Conservation (phyloP, 768 basidiomycete genomes). For the Gloeostereum incarnatum region DNA sequence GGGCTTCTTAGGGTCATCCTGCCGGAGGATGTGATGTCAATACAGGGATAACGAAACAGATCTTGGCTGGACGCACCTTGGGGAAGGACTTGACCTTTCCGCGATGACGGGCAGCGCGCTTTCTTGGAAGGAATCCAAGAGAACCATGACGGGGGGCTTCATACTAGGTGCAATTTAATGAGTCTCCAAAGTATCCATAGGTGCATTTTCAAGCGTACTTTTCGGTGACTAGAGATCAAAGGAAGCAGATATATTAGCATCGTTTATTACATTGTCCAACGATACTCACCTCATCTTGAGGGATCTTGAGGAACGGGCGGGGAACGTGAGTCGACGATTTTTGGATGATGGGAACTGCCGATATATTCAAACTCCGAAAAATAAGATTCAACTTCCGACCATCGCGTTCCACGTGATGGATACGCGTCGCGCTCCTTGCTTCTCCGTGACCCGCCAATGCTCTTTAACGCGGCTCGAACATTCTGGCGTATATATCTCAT, state of each 20-base stretch:
- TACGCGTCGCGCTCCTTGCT: too few relatives aligned
- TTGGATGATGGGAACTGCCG: too few relatives aligned
- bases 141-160: conserved; percentile 99
- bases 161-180: conserved; percentile 43
- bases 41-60: too few relatives aligned
- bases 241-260: conserved; percentile 7
- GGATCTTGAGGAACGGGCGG: conserved; percentile 1
- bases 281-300: conserved; percentile 56
- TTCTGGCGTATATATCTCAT: too few relatives aligned
- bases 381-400: too few relatives aligned
- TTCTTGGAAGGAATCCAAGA: conserved; percentile 93
- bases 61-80: conserved; percentile 49
- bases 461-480: too few relatives aligned
- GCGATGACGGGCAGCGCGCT: conserved; percentile 93
- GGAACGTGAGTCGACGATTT: too few relatives aligned
- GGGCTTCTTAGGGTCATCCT: conserved; percentile 99
- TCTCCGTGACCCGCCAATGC: too few relatives aligned
- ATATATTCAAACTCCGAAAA: too few relatives aligned
- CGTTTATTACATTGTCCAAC: conserved; percentile 3
- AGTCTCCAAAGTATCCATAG: conserved; percentile 8
- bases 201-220: conserved; percentile 39
- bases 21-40: too few relatives aligned
- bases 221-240: conserved; percentile 61
- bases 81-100: conserved; percentile 99
- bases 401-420: too few relatives aligned